phyloP scores from a whole-genome alignment of 2,329 filamentous ascomycete species.

The Fusarium sp. region DNA sequence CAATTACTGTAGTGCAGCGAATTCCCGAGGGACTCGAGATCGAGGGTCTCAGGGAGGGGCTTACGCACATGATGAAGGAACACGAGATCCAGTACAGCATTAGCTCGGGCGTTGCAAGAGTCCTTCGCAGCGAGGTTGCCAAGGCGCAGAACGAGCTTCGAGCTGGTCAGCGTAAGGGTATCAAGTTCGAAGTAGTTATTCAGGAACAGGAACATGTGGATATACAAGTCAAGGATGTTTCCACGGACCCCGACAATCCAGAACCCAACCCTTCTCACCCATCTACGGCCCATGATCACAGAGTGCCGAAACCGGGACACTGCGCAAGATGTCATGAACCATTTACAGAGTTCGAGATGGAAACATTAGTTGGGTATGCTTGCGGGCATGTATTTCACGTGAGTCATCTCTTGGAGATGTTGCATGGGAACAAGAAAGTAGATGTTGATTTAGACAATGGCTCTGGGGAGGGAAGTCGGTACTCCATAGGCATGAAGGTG shows the following conservation, averaged over 20 bases:
- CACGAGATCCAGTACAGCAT: conserved; percentile 96
- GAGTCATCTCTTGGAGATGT: conserved; percentile 68
- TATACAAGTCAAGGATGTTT: conserved; percentile 51
- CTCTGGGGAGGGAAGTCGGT: conserved; percentile 55
- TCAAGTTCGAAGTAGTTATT: conserved; percentile 82
- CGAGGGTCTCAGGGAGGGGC: conserved; percentile 84
- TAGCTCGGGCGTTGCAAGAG: conserved; percentile 85
- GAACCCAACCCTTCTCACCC: conserved; percentile 26
- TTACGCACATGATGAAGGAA: conserved; percentile 91
- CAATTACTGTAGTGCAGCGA: conserved; percentile 85
- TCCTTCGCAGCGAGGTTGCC: conserved; percentile 86
- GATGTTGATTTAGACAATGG: conserved; percentile 58
- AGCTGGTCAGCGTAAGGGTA: conserved; percentile 79
- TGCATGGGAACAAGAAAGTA: conserved; percentile 55
- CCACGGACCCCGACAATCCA: conserved; percentile 39
- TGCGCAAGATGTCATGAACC: conserved; percentile 66
- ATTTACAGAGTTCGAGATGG: conserved; percentile 68
- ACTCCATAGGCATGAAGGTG: conserved; percentile 85
- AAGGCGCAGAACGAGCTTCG: conserved; percentile 82
- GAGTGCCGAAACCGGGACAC: conserved; percentile 58
- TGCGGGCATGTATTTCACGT: conserved; percentile 86
- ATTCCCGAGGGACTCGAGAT: conserved; percentile 96
- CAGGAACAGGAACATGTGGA: conserved; percentile 55
- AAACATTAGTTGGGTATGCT: conserved; percentile 80
- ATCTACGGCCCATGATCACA: conserved; percentile 42